Base-by-base conservation (phyloP, 2,329 filamentous ascomycete species). In the Dactylellina drechsleri region DNA sequence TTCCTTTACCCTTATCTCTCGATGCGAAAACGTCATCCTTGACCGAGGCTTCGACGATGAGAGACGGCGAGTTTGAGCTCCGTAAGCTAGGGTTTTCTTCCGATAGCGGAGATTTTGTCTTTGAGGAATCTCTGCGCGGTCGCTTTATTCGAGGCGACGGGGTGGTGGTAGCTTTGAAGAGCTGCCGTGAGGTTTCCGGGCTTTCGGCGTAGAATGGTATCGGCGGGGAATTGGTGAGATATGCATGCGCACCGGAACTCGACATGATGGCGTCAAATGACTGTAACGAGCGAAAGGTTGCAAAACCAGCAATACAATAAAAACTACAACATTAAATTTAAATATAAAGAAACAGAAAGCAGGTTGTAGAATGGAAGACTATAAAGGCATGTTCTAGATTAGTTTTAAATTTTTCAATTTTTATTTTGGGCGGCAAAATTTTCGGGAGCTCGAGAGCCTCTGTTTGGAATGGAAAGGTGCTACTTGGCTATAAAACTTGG, bases 161-260 rank as follows among this genome's bases (percentile, higher is more conserved):
- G n/a, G 70, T 74, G 6, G 70, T 74, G 7, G 62, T 57, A 3
- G 70, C 70, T 67, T 74, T 61, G 43, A 74, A 67, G 8, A 74
- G 62, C 47, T 62, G 61, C 20, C 61, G 70, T 13, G 70, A 74
- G 13, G 57, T 74, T 66, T 74, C 70, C 4, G 61, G 50, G n/a
- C 62, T 66, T 66, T 74, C 70, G 28, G 70, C 62, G 62, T 74
- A 74, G 50, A 74, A 74, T 4, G 62, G 70, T 41, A 45, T 60
- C 49, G 53, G 61, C 41, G 70, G 70, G 57, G 70, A 74, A 43
- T 52, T 26, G 18, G 66, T 45, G 31, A 66, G 70, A 18, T 54
- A 72, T 47, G 57, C 43, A 10, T 31, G 43, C 36, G 53, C 47
- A 65, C 50, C 36, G 61, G 64, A 54, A 47, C 49, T 50, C 43